Evolutionary conservation across 106 monocot genomes (phyloP).

Genomic region (Posidonia australis): DNA sequence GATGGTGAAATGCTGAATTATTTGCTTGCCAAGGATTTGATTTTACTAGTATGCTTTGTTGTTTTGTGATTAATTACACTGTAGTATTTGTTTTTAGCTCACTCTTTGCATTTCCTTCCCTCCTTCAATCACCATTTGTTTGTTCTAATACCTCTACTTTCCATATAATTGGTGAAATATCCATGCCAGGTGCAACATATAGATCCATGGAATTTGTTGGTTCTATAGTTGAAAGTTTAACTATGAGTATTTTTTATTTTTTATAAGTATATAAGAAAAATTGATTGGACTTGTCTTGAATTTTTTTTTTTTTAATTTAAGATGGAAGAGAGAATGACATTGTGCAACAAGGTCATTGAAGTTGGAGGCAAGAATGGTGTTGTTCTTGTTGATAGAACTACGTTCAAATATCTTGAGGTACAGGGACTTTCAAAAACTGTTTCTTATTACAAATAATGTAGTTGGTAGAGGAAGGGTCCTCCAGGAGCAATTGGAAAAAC

Average conservation of each 20-base stretch:
- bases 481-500: no score
- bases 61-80: neutral
- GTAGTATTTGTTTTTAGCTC: no score
- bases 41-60: conserved; percentile 62
- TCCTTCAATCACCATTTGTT: no score
- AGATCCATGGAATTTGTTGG: conserved; percentile 98
- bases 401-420: no score
- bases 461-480: no score
- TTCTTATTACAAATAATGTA: no score
- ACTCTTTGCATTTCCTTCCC: neutral
- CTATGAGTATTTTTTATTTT: conserved; percentile 20
- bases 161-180: no score
- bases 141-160: no score
- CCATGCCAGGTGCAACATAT: no score
- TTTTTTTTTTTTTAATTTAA: conserved; percentile 11
- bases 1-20: no score
- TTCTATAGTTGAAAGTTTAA: conserved; percentile 73
- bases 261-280: neutral
- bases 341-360: conserved; percentile 98
- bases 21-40: conserved; percentile 95
- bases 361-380: conserved; percentile 96
- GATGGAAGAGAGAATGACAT: conserved; percentile 99
- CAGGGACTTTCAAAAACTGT: no score
- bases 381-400: no score
- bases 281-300: neutral